These are phyloP conservation scores for Scenedesmus sp. DNA, from an alignment of 163 green algal genomes.

Conservation along the genomic window DNA sequence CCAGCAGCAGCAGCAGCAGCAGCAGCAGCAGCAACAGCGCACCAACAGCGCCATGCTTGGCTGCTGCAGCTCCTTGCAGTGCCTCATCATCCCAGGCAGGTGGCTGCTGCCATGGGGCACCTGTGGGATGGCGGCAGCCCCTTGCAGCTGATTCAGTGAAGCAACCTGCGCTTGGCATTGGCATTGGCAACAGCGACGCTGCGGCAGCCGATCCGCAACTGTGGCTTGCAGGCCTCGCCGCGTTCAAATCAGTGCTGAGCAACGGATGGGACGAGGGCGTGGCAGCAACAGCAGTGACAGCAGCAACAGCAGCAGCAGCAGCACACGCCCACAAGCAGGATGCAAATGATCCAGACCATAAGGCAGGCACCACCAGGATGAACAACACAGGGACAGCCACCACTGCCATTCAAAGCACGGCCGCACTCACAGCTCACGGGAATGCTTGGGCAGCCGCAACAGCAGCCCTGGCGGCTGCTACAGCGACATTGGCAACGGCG, in stretches of 20 bases:
- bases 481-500: neutral
- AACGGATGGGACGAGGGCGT: too few relatives aligned
- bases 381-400: neutral
- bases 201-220: too few relatives aligned
- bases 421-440: too few relatives aligned
- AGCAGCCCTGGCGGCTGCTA: neutral
- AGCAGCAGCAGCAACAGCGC: neutral
- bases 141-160: neutral
- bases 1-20: conserved; percentile 1
- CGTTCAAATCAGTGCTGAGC: neutral
- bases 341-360: neutral
- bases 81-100: too few relatives aligned
- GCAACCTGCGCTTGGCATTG: too few relatives aligned
- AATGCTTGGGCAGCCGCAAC: neutral
- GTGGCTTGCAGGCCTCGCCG: neutral
- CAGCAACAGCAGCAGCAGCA: neutral
- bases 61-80: too few relatives aligned
- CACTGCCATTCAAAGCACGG: neutral
- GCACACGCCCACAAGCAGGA: neutral
- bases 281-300: neutral
- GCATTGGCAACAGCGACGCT: too few relatives aligned
- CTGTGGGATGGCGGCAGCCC: neutral
- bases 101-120: neutral
- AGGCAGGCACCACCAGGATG: neutral
- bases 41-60: too few relatives aligned